phyloP scores from a whole-genome alignment of 192 early-diverging fungal genomes.

The Chytriomyces confervae region DNA sequence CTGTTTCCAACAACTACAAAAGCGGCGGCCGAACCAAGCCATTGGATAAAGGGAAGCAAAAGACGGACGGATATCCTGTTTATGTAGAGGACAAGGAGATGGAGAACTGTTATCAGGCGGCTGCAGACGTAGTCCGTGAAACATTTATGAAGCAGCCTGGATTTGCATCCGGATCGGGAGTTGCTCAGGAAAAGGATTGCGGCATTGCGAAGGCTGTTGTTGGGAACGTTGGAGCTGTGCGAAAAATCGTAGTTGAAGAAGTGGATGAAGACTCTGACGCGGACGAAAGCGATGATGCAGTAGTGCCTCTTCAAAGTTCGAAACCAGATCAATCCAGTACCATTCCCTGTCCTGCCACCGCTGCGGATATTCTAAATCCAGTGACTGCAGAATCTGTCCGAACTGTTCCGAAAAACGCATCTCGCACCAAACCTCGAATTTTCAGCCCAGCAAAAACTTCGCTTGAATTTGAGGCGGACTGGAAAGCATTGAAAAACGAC shows the following conservation, averaged over 20 bases:
- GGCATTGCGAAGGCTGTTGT: neutral
- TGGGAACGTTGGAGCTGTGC: too few species aligned
- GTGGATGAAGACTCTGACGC: conserved; percentile 32
- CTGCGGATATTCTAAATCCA: neutral
- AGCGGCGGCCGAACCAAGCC: neutral
- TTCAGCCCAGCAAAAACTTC: neutral
- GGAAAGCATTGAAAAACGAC: conserved; percentile 13
- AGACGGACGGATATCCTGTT: neutral
- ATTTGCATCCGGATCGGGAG: conserved; percentile 1
- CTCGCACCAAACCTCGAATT: neutral
- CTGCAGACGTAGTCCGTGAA: neutral
- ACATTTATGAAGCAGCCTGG: conserved; percentile 5
- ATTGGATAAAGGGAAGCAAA: neutral
- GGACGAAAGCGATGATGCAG: conserved; percentile 1
- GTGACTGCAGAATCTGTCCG: neutral
- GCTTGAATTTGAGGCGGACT: conserved; percentile 22
- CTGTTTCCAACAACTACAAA: neutral
- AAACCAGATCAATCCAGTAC: neutral
- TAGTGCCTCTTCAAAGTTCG: neutral
- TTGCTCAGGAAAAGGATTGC: neutral
- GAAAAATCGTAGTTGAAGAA: conserved; percentile 27
- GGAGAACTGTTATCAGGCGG: neutral
- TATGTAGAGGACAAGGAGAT: neutral
- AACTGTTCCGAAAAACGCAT: neutral
- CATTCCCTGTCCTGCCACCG: neutral